Conservation (phyloP, 2,329 filamentous ascomycete species). For the Exophiala aquamarina region DNA sequence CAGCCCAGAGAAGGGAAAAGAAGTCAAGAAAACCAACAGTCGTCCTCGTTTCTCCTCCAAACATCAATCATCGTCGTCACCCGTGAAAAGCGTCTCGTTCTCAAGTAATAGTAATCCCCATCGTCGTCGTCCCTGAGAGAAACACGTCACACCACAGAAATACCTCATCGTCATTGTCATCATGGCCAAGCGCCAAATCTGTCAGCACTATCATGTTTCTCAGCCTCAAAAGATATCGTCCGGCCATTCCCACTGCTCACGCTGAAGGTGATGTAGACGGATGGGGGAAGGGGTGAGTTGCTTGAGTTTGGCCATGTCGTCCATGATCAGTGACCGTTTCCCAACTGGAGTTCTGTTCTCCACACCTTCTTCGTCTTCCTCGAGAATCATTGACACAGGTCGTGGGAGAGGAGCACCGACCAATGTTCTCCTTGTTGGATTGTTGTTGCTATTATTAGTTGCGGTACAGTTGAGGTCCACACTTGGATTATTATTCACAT, state of each 20-base stretch:
- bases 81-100: too few species aligned
- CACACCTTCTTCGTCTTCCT: slow-evolving; percentile 21
- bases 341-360: slow-evolving; percentile 12
- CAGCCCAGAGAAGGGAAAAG: too few species aligned
- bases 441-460: not conserved
- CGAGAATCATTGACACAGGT: slow-evolving; percentile 25
- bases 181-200: too few species aligned
- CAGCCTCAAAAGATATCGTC: slow-evolving; percentile 26
- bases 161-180: too few species aligned
- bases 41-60: too few species aligned
- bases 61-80: too few species aligned
- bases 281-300: slow-evolving; percentile 8
- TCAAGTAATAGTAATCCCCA: too few species aligned
- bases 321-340: not conserved
- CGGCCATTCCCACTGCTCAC: slow-evolving; percentile 28
- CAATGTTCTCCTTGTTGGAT: not conserved
- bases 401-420: slow-evolving; percentile 14
- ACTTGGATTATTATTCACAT: slow-evolving; percentile 6
- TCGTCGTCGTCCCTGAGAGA: too few species aligned
- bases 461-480: not conserved
- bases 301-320: slow-evolving; percentile 7
- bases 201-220: too few species aligned
- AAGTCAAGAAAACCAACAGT: too few species aligned
- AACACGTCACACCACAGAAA: too few species aligned
- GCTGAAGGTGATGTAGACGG: slow-evolving; percentile 10